Percentiles rank a stretch among this genome's conserved stretches.
phyloP scores from a whole-genome alignment of 306 rosid species.

The Hippophae gyantsensis region DNA sequence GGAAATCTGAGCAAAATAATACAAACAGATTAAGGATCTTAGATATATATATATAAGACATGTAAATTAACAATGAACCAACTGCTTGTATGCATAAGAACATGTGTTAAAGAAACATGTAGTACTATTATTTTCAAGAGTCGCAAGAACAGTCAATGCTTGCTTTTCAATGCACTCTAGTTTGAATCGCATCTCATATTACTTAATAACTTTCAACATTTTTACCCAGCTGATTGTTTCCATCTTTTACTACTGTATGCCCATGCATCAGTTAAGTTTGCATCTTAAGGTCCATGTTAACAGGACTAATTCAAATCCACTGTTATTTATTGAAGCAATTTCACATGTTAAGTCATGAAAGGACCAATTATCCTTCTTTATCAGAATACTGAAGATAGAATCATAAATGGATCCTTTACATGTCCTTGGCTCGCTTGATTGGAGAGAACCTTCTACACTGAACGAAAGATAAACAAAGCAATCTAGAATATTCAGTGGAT shows the following conservation, averaged over 20 bases:
- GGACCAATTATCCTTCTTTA: too few relatives aligned
- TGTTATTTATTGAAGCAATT: too few relatives aligned
- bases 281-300: too few relatives aligned
- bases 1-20: slow-evolving; percentile 64
- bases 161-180: slow-evolving; percentile 1
- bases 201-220: neutral
- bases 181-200: neutral
- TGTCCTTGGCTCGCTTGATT: too few relatives aligned
- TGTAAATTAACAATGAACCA: neutral
- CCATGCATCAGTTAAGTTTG: neutral
- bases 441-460: too few relatives aligned
- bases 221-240: neutral
- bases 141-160: neutral
- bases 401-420: too few relatives aligned
- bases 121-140: neutral
- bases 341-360: too few relatives aligned
- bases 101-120: neutral
- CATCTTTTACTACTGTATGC: neutral
- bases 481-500: too few relatives aligned
- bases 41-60: neutral
- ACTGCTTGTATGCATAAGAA: neutral
- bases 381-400: too few relatives aligned
- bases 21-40: slow-evolving; percentile 8
- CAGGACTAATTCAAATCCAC: too few relatives aligned
- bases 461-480: too few relatives aligned